Base-by-base conservation (phyloP, 2,329 filamentous ascomycete genomes). In the Helotiales sp. region DNA sequence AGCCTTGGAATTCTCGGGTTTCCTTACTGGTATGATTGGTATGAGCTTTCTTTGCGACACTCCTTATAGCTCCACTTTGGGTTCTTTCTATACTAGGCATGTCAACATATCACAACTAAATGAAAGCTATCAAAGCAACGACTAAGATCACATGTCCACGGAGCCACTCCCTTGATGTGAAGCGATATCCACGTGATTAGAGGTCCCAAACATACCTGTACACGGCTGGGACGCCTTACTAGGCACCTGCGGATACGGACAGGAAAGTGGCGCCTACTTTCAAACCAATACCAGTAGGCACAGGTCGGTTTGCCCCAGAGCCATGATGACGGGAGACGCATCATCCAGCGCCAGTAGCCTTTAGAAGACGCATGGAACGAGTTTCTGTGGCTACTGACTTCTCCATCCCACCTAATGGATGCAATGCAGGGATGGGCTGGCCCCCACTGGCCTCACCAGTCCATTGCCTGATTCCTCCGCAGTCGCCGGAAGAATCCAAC, bases 251-350 rank as follows among this genome's bases (percentile, higher is more conserved):
- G 15, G 7, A 65, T 34, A 26, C 11, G 20, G 13, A 59, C 40
- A 47, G 49, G 32, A 61, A 20, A 8, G n/a, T 45, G 40, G 26
- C 40, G 49, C 30, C 28, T 37, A 13, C 22, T 34, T 58, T 10
- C 20, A 47, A 49, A 26, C 28, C 45, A 13, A 37, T n/a, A 28
- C 43, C 17, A 20, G 54, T 11, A 3, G 24, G 4, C 28, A 22
- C 43, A 8, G 7, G 55, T 20, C n/a, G 43, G 13, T 43, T 30
- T 58, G 40, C 20, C 47, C 61, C 40, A 55, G 55, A 50, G 4
- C 57, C 60, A 66, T 50, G 24, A 57, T 69, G 61, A 64, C 55
- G 63, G 61, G 54, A 66, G 32, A 60, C 58, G 55, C 47, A 45
- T 32, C 3, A 37, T 43, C 30, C 32, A 28, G 59, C 28, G 32